phyloP scores from a whole-genome alignment of 805 yeast species.

The Hagleromyces aurorensis region DNA sequence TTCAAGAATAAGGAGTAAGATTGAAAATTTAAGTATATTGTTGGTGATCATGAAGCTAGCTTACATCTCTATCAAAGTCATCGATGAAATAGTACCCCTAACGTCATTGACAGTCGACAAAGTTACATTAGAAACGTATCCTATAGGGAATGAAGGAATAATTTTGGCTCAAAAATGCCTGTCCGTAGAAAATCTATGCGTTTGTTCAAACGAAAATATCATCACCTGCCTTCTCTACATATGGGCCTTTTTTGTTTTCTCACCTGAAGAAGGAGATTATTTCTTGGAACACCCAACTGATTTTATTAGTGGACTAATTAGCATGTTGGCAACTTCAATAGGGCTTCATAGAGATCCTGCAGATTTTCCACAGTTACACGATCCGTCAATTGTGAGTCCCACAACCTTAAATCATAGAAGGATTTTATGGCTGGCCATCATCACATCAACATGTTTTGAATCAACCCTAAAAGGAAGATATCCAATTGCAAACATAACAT shows the following conservation, averaged over 20 bases:
- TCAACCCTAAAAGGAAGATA: slow-evolving; percentile 28
- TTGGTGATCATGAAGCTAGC: slow-evolving; percentile 25
- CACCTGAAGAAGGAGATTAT: slow-evolving; percentile 32
- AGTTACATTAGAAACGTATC: slow-evolving; percentile 18
- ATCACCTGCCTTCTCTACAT: slow-evolving; percentile 25
- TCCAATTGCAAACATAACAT: slow-evolving; percentile 13
- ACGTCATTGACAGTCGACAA: slow-evolving; percentile 9
- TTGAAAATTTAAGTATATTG: slow-evolving; percentile 23
- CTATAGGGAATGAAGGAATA: slow-evolving; percentile 22
- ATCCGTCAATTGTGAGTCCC: slow-evolving; percentile 12
- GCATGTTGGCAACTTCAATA: slow-evolving; percentile 26
- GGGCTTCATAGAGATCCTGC: slow-evolving; percentile 30
- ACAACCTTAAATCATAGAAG: slow-evolving; percentile 25
- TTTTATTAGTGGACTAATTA: slow-evolving; percentile 24
- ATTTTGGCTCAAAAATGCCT: slow-evolving; percentile 23
- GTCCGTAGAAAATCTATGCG: slow-evolving; percentile 25
- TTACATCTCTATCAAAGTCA: slow-evolving; percentile 20
- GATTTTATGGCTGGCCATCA: slow-evolving; percentile 25
- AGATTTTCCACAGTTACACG: slow-evolving; percentile 22
- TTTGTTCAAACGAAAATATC: slow-evolving; percentile 29
- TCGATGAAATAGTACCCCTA: slow-evolving; percentile 10
- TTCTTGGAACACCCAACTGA: slow-evolving; percentile 31
- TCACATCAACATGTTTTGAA: slow-evolving; percentile 22
- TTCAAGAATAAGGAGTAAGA: slow-evolving; percentile 22
- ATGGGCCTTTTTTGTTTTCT: slow-evolving; percentile 29